phyloP scores from a whole-genome alignment of 208 protist genomes.

The Crithidia acanthocephali region DNA sequence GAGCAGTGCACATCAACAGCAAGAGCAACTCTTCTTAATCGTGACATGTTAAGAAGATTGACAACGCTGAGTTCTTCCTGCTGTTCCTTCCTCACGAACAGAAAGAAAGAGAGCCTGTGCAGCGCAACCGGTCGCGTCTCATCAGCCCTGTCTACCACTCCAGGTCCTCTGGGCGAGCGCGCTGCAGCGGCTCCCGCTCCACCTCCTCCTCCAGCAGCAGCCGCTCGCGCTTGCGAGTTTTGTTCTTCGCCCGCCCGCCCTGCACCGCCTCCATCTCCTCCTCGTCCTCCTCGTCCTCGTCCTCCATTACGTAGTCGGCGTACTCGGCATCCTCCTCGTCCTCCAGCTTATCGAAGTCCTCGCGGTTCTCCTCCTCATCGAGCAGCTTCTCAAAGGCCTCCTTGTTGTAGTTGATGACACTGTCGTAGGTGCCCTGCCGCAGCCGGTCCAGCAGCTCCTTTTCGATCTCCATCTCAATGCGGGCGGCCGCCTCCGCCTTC shows the following conservation, averaged over 20 bases:
- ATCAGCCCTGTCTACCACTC: slow-evolving; percentile 62
- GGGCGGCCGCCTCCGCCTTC: slow-evolving; percentile 97
- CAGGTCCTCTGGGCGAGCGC: slow-evolving; percentile 59
- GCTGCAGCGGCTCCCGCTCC: slow-evolving; percentile 68
- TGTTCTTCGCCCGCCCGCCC: slow-evolving; percentile 25
- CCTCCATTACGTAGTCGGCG: slow-evolving; percentile 91
- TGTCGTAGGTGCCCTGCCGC: slow-evolving; percentile 92
- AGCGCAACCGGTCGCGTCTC: too few species aligned
- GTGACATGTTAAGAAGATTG: too few species aligned
- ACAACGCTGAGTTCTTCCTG: too few species aligned
- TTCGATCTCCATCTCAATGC: slow-evolving; percentile 97
- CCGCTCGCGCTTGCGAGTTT: slow-evolving; percentile 57
- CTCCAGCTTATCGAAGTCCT: slow-evolving; percentile 76
- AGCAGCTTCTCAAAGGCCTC: slow-evolving; percentile 89
- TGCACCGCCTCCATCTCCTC: slow-evolving; percentile 36
- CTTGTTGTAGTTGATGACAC: slow-evolving; percentile 92
- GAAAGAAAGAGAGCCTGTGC: too few species aligned
- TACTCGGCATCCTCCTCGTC: slow-evolving; percentile 87
- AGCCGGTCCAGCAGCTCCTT: slow-evolving; percentile 98
- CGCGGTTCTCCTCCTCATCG: slow-evolving; percentile 86
- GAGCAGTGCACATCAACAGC: too few species aligned
- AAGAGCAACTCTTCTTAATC: too few species aligned
- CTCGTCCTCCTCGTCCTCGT: slow-evolving; percentile 76
- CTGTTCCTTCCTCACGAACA: neutral
- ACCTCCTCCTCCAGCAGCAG: slow-evolving; percentile 90